Percentiles rank a stretch among this genome's conserved stretches.
Evolutionary conservation across 306 rosid genomes (phyloP).

Genomic region (Rosa chinensis): DNA sequence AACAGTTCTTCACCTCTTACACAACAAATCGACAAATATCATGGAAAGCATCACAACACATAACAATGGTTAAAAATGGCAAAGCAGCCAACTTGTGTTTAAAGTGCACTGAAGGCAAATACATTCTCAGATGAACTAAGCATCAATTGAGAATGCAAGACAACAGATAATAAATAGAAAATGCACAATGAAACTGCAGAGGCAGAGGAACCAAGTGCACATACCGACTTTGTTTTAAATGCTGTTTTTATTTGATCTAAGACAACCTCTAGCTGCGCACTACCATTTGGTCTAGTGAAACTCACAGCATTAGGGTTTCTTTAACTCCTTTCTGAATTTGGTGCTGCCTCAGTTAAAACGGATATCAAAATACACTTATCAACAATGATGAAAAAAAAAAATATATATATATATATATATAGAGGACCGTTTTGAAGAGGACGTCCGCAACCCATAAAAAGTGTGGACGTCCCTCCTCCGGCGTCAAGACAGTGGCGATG

Average conservation of each 20-base stretch:
- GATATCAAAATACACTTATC: background rate
- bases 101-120: background rate
- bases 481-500: no score
- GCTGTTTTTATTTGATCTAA: background rate
- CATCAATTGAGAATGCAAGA: background rate
- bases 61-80: background rate
- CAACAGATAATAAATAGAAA: background rate
- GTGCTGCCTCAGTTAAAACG: background rate
- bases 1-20: background rate
- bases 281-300: background rate
- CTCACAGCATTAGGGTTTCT: background rate
- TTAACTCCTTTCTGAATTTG: background rate
- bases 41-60: background rate
- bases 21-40: background rate
- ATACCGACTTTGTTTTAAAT: background rate
- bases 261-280: background rate
- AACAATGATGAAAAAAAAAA: no score
- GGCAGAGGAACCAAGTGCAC: background rate
- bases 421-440: no score
- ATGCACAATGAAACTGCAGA: background rate
- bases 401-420: background rate
- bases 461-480: no score
- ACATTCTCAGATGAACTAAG: background rate
- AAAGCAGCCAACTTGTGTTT: background rate
- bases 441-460: no score